Evolutionary conservation across 495 filamentous ascomycete genomes (phyloP).

Genomic region (Neurospora sp.): DNA sequence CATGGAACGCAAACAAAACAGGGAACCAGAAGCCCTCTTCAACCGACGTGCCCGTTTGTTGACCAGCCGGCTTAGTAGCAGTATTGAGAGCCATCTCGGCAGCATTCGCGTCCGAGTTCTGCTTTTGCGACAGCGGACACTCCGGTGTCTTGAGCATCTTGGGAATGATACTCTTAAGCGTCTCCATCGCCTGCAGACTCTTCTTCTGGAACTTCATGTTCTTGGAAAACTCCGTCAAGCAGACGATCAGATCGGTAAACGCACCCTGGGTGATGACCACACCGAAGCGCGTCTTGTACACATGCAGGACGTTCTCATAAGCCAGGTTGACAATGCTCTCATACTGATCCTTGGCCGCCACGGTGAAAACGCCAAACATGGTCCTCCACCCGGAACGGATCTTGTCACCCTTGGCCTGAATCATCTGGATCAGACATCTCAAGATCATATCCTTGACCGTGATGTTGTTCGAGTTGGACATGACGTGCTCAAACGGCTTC

Average conservation of each 20-base stretch:
- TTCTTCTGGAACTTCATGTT: slow-evolving; percentile 97
- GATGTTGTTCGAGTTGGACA: slow-evolving; percentile 80
- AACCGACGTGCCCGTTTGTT: slow-evolving; percentile 54
- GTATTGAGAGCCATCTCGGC: background rate
- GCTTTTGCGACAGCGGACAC: slow-evolving; percentile 69
- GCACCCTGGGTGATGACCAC: slow-evolving; percentile 93
- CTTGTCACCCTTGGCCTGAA: slow-evolving; percentile 89
- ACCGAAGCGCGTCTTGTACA: slow-evolving; percentile 96
- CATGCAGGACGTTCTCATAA: slow-evolving; percentile 90
- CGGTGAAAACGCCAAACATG: slow-evolving; percentile 98
- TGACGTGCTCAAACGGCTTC: slow-evolving; percentile 96
- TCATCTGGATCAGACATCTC: slow-evolving; percentile 97
- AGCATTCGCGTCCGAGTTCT: slow-evolving; percentile 6
- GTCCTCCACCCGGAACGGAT: slow-evolving; percentile 97
- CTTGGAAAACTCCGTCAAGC: slow-evolving; percentile 95
- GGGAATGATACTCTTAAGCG: slow-evolving; percentile 78
- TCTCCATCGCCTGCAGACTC: slow-evolving; percentile 91
- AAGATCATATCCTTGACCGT: slow-evolving; percentile 97
- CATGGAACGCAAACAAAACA: slow-evolving; percentile 94
- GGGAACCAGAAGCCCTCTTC: slow-evolving; percentile 99
- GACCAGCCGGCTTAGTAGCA: slow-evolving; percentile 20
- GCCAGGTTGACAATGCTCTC: slow-evolving; percentile 94
- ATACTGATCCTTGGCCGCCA: slow-evolving; percentile 85
- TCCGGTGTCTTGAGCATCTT: slow-evolving; percentile 95
- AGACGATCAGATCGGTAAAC: slow-evolving; percentile 93